A percentile compares a stretch with the other conserved stretches of the same genome.
phyloP scores from a whole-genome alignment of 1,284 basidiomycete genomes.

The Irpex sp. region DNA sequence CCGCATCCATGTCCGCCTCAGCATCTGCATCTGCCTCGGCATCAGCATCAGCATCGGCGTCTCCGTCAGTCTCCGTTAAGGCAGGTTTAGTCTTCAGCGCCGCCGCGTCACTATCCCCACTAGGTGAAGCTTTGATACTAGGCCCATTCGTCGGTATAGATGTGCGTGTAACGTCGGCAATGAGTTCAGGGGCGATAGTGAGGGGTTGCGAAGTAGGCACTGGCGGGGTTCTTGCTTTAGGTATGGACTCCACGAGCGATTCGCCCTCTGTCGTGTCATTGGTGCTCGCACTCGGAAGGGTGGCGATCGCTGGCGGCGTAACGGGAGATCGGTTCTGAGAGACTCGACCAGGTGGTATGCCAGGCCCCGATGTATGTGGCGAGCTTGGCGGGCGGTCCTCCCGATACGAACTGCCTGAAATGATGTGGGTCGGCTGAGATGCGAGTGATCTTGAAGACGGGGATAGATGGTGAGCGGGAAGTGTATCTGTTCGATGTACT shows the following conservation, averaged over 20 bases:
- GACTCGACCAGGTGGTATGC: slow-evolving; percentile 1
- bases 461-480: slow-evolving; percentile 21
- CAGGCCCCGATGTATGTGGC: background rate
- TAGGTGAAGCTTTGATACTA: background rate
- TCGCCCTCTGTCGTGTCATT: slow-evolving; percentile 18
- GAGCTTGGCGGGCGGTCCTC: slow-evolving; percentile 15
- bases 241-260: background rate
- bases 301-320: slow-evolving; percentile 27
- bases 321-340: slow-evolving; percentile 19
- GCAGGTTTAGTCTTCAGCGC: slow-evolving; percentile 15
- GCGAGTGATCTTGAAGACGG: slow-evolving; percentile 17
- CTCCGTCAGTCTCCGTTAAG: slow-evolving; percentile 20
- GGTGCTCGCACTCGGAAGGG: slow-evolving; percentile 20
- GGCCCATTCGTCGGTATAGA: slow-evolving; percentile 1
- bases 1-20: slow-evolving; percentile 23
- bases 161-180: background rate
- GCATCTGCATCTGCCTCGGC: slow-evolving; percentile 25
- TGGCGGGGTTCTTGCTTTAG: background rate
- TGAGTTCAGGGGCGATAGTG: background rate
- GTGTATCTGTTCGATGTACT: slow-evolving; percentile 29
- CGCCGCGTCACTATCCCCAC: slow-evolving; percentile 3
- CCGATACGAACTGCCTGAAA: slow-evolving; percentile 17
- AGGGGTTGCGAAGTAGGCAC: background rate
- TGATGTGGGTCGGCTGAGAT: slow-evolving; percentile 16
- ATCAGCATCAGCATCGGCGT: slow-evolving; percentile 24